phyloP scores from a whole-genome alignment of 2,329 filamentous ascomycete genomes.

The Aciculosporium take region DNA sequence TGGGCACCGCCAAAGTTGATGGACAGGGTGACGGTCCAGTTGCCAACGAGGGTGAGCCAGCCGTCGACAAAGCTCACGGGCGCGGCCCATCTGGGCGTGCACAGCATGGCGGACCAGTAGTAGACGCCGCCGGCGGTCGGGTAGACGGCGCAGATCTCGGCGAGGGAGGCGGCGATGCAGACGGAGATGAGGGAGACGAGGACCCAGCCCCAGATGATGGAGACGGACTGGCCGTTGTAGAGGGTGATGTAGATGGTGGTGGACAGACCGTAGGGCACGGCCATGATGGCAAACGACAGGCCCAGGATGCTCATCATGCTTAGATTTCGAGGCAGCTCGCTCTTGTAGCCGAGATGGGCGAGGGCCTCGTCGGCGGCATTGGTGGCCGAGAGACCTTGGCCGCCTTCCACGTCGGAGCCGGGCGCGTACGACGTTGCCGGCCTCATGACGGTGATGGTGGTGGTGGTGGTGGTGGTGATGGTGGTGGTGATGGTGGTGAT shows the following conservation, averaged over 20 bases:
- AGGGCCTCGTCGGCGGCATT: conserved; percentile 27
- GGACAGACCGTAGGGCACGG: conserved; percentile 35
- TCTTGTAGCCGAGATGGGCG: conserved; percentile 33
- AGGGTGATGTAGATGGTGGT: conserved; percentile 38
- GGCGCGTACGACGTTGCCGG: not conserved
- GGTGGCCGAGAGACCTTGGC: conserved; percentile 8
- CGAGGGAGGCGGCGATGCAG: conserved; percentile 55
- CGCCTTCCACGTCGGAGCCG: conserved; percentile 6
- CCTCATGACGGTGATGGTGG: not conserved
- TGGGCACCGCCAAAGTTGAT: conserved; percentile 59
- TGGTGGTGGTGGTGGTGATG: not conserved
- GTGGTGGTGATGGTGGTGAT: no score
- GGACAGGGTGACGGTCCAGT: conserved; percentile 55
- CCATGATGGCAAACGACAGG: conserved; percentile 37
- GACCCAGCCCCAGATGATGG: conserved; percentile 57
- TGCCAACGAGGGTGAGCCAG: conserved; percentile 60
- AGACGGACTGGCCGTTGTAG: conserved; percentile 58
- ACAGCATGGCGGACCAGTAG: conserved; percentile 58
- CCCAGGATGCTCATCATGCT: conserved; percentile 34
- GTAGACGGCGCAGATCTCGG: conserved; percentile 59
- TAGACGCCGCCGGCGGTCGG: conserved; percentile 49
- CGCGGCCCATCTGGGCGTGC: conserved; percentile 45
- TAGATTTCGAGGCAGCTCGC: conserved; percentile 35
- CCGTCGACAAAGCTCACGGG: conserved; percentile 57
- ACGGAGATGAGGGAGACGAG: conserved; percentile 55